These are phyloP conservation scores for Scedosporium apiospermum DNA, from an alignment of 2,329 filamentous ascomycete genomes.

Conservation along the genomic window DNA sequence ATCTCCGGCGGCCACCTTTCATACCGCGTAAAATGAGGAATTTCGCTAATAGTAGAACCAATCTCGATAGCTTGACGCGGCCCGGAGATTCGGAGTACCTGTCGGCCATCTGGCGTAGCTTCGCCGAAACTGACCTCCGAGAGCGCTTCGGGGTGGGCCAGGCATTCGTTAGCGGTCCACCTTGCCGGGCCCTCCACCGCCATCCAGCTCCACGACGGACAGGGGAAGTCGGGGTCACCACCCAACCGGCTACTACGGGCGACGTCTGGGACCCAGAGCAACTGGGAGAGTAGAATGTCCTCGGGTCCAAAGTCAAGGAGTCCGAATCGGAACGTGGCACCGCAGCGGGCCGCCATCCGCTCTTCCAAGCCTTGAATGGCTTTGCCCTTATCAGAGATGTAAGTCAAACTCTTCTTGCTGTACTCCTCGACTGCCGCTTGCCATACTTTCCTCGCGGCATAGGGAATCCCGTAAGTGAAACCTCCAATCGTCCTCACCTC, in stretches of 20 bases:
- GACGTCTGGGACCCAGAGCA: neutral
- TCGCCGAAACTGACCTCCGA: neutral
- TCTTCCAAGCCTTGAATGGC: neutral
- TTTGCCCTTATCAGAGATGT: neutral
- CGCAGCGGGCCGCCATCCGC: neutral
- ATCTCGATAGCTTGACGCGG: neutral
- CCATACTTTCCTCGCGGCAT: neutral
- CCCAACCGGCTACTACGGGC: neutral
- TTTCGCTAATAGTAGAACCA: neutral
- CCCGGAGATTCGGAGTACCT: neutral
- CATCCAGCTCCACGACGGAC: slow-evolving; percentile 2
- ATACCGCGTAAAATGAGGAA: neutral
- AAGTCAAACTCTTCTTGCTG: neutral
- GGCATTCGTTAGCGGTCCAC: neutral
- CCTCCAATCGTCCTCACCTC: neutral
- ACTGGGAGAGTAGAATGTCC: neutral
- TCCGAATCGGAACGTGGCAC: neutral
- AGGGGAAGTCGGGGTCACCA: neutral
- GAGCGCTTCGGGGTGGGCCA: neutral
- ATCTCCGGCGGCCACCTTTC: slow-evolving; percentile 1
- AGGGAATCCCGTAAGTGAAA: neutral
- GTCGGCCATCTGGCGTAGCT: neutral
- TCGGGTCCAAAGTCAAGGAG: neutral
- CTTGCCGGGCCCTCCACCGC: neutral
- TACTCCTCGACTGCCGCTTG: neutral